Evolutionary conservation across 176 grass and related monocot species (phyloP), one percentile per base, ranked within the genome.

Genomic region (Thalia dealbata): DNA sequence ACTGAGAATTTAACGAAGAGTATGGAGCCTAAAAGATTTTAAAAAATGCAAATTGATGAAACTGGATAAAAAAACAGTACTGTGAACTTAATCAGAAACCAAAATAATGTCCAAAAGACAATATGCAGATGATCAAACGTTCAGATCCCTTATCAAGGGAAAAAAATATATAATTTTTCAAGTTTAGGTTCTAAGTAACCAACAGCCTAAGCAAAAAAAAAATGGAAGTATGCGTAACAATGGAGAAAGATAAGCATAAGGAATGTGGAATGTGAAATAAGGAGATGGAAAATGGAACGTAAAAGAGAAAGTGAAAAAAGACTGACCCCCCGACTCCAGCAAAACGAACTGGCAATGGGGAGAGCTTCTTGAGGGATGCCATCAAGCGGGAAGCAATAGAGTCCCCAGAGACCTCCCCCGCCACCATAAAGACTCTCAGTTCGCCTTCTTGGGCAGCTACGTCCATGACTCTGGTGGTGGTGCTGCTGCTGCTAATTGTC

Each of bases 351-450:
- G 90, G 95, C 1, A 88, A 78, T 7, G 95, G 95, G 44, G 87
- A 91, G 76, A 97, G 67, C 70, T 75, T 68, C 72, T 81, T 82
- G 55, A 97, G 82, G 23, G 87, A 85, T 21, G 81, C 75, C 95
- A 97, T 97, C 65, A 97, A 79, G 50, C 87, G 87, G 55, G 90
- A 91, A n/a, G 81, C 89, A 21, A 97, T 80, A 29, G 90, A 82
- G 77, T 97, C 90, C 70, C 95, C 90, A 26, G 95, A 92, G 76
- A 97, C 95, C 85, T 97, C 95, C 12, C 95, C 90, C 35, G 95
- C 95, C 66, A 97, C 87, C 56, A 97, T 70, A 78, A 97, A 92
- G 77, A 91, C 85, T 54, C 93, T 84, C 62, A 97, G 81, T 75
- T 92, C 90, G 75, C 95, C 95, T 38, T 92, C 95, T 38, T 82